These are phyloP conservation scores for Dictyostelium gargantuum DNA, from an alignment of 208 protist genomes.

Conservation along the genomic window DNA sequence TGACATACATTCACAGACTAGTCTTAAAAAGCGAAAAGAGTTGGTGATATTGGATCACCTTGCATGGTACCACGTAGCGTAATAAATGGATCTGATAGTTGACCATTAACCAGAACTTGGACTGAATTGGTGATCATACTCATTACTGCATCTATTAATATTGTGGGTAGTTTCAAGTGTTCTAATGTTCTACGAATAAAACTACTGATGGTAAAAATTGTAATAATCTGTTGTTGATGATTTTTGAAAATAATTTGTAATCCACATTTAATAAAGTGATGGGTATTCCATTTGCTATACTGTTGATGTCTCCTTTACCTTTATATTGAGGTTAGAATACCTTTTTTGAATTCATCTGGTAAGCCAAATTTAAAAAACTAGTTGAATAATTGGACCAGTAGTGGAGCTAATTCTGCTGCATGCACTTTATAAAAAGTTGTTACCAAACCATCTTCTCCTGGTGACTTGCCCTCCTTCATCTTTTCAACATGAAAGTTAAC, in stretches of 20 bases:
- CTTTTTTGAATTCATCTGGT: not conserved
- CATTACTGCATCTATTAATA: not conserved
- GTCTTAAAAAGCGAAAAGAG: not conserved
- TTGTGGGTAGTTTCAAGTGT: not conserved
- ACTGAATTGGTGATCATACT: not conserved
- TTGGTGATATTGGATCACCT: conserved; percentile 8
- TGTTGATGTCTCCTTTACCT: not conserved
- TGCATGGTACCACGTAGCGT: not conserved
- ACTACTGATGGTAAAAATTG: not conserved
- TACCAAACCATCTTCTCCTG: not conserved
- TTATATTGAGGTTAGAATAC: not conserved
- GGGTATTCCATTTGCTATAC: not conserved
- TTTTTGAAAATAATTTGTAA: not conserved
- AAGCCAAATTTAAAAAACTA: not conserved
- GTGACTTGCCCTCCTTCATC: not conserved
- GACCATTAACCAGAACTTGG: not conserved
- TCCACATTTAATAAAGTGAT: not conserved
- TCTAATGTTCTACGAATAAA: not conserved
- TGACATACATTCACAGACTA: not conserved
- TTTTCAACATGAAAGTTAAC: not conserved
- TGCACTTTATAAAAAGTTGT: not conserved
- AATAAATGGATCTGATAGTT: not conserved
- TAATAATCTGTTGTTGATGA: not conserved
- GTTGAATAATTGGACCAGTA: not conserved
- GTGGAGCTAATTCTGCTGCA: not conserved